Conservation (phyloP, 495 filamentous ascomycete genomes). For the Chaetomidium leptoderma region DNA sequence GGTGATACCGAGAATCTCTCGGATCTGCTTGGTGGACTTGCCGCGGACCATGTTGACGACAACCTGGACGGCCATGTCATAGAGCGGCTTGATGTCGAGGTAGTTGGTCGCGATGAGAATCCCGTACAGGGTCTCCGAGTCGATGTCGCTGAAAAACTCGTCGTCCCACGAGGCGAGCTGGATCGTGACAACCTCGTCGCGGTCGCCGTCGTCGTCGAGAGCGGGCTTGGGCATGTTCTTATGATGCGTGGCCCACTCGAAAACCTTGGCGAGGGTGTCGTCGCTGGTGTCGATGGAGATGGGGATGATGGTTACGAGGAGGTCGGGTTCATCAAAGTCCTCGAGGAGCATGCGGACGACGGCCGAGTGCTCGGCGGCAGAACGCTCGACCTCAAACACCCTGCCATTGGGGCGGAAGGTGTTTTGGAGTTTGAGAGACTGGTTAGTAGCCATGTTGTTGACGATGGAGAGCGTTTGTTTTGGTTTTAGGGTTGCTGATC, state of each 20-base stretch:
- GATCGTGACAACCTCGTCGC: background rate
- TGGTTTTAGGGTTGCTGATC: background rate
- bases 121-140: background rate
- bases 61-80: background rate
- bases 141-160: background rate
- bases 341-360: background rate
- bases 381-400: background rate
- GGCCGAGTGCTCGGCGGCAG: background rate
- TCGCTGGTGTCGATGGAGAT: background rate
- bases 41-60: slow-evolving; percentile 4
- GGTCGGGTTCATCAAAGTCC: background rate
- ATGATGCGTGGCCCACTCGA: background rate
- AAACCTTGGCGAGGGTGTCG: background rate
- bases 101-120: slow-evolving; percentile 1
- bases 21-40: slow-evolving; percentile 1
- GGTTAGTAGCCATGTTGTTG: background rate
- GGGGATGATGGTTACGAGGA: background rate
- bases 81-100: slow-evolving; percentile 7
- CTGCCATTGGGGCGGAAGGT: background rate
- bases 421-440: background rate
- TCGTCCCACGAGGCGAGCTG: background rate
- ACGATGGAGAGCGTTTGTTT: background rate
- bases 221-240: background rate
- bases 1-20: background rate
- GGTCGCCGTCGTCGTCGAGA: background rate